Conservation (phyloP, 495 filamentous ascomycete genomes). For the Jackrogersella minutella region DNA sequence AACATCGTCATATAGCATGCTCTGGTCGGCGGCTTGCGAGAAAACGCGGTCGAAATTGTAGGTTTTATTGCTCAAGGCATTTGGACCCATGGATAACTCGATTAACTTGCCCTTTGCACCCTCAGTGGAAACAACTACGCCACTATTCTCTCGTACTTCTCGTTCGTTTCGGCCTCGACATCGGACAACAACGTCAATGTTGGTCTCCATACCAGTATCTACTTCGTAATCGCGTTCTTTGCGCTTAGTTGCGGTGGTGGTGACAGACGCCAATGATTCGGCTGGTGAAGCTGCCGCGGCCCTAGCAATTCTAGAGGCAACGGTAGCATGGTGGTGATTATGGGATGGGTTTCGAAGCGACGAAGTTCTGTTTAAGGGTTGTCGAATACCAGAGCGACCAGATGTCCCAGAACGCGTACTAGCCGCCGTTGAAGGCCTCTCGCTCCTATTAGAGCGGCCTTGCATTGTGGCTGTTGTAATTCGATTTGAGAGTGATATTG, state of each 20-base stretch:
- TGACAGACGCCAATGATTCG: conserved; percentile 65
- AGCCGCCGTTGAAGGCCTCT: conserved; percentile 39
- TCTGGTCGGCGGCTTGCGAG: conserved; percentile 92
- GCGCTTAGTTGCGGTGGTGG: conserved; percentile 68
- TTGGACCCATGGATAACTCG: conserved; percentile 90
- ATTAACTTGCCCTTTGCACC: conserved; percentile 83
- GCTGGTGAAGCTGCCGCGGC: conserved; percentile 68
- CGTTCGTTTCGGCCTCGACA: conserved; percentile 93
- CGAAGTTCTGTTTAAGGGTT: conserved; percentile 37
- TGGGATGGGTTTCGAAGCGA: conserved; percentile 36
- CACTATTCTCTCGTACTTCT: conserved; percentile 91
- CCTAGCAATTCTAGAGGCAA: conserved; percentile 49
- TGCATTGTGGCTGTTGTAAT: conserved; percentile 31
- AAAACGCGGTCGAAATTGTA: conserved; percentile 98
- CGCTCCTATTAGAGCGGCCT: conserved; percentile 44
- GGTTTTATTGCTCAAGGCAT: conserved; percentile 90
- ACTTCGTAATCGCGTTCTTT: conserved; percentile 85
- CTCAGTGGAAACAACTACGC: conserved; percentile 87
- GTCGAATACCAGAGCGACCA: conserved; percentile 44
- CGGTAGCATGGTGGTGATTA: conserved; percentile 32
- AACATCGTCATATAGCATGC: conserved; percentile 91
- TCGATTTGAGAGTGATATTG: conserved; percentile 10
- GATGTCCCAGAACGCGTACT: conserved; percentile 30
- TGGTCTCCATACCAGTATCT: conserved; percentile 75
- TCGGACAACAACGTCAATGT: conserved; percentile 95